Evolutionary conservation across 2,329 filamentous ascomycete species (phyloP).

Genomic region (Gyromitra esculenta): DNA sequence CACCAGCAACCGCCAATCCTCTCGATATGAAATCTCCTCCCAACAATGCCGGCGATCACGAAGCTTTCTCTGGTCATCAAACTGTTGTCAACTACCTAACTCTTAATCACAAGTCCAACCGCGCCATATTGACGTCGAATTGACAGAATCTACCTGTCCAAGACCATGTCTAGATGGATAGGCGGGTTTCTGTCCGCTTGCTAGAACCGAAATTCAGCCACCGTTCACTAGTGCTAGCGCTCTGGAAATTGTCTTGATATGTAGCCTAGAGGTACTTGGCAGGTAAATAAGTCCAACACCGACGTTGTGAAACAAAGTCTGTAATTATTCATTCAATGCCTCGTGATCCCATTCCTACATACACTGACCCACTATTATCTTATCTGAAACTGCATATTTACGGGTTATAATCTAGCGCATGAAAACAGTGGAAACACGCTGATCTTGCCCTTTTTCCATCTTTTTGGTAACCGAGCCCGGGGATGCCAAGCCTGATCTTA

Average conservation of each 20-base stretch:
- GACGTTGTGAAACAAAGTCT: neutral
- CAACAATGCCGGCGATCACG: neutral
- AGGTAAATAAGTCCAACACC: neutral
- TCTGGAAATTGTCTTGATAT: neutral
- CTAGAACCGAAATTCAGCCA: neutral
- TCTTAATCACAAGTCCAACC: constrained; percentile 27
- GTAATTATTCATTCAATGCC: neutral
- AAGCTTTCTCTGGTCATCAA: neutral
- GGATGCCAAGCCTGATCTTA: constrained; percentile 7
- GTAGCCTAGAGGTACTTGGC: neutral
- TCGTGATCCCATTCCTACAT: neutral
- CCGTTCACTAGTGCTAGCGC: neutral
- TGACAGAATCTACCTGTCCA: neutral
- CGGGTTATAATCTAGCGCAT: neutral
- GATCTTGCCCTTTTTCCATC: neutral
- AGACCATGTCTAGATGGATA: neutral
- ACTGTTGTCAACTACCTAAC: neutral
- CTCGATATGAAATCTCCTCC: constrained; percentile 8
- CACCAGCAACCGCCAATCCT: neutral
- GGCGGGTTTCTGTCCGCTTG: neutral
- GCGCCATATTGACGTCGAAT: neutral
- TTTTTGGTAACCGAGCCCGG: neutral
- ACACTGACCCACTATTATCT: no score
- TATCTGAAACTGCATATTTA: neutral
- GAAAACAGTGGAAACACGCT: neutral